Conservation (phyloP, 2,329 filamentous ascomycete genomes). For the Dryadomyces sulphureus region DNA sequence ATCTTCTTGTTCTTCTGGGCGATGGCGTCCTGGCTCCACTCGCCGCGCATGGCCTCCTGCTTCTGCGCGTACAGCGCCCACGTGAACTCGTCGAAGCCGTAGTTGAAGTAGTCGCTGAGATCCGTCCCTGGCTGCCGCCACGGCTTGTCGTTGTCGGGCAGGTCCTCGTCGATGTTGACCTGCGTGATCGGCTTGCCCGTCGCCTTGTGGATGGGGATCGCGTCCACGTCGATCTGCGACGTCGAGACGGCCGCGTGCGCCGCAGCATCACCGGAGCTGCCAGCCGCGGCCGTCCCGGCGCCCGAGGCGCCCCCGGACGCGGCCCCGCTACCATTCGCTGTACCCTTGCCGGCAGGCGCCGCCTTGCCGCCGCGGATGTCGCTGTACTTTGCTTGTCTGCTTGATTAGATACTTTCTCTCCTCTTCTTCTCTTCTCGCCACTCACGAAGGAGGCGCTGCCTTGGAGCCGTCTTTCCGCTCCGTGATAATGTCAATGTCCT, state of each 20-base stretch:
- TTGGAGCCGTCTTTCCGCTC: conserved; percentile 51
- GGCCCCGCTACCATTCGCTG: conserved; percentile 22
- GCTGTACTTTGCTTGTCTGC: conserved; percentile 47
- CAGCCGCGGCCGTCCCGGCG: conserved; percentile 3
- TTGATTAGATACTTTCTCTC: not conserved
- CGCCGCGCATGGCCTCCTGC: conserved; percentile 63
- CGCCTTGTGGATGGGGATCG: conserved; percentile 61
- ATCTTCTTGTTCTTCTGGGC: conserved; percentile 62
- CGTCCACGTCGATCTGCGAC: conserved; percentile 75
- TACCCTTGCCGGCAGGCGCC: not conserved
- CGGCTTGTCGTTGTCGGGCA: conserved; percentile 73
- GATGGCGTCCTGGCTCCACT: conserved; percentile 54
- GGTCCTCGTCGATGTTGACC: conserved; percentile 59
- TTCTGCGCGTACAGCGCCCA: conserved; percentile 91
- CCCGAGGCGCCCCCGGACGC: conserved; percentile 27
- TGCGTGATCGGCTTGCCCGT: conserved; percentile 71
- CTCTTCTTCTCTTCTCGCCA: conserved; percentile 6
- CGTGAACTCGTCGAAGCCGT: conserved; percentile 96
- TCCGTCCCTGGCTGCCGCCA: conserved; percentile 93
- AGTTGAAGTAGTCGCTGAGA: conserved; percentile 96
- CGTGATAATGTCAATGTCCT: conserved; percentile 56
- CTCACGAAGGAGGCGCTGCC: conserved; percentile 42
- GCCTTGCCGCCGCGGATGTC: conserved; percentile 31
- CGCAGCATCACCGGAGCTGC: conserved; percentile 3
- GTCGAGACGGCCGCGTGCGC: conserved; percentile 47